Evolutionary conservation across 768 basidiomycete genomes (phyloP).

Genomic region (Lactarius trivialis): DNA sequence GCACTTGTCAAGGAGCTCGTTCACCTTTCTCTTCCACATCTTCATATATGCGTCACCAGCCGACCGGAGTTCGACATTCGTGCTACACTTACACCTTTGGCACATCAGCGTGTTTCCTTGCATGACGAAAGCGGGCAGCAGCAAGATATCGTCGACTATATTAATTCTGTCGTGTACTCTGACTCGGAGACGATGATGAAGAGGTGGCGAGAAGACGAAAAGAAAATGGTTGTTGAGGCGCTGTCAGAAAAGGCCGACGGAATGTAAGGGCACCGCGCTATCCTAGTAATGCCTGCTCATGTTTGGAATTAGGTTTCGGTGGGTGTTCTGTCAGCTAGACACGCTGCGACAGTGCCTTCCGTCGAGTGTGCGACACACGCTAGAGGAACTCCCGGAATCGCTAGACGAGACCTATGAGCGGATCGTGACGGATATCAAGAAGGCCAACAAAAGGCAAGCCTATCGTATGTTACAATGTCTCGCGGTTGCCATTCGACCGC

Average conservation of each 20-base stretch:
- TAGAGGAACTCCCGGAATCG: neutral
- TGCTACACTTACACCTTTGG: neutral
- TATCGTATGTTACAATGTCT: no score
- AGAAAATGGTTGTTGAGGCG: neutral
- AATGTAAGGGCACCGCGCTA: neutral
- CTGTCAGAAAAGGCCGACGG: neutral
- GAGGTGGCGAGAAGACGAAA: neutral
- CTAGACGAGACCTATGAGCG: neutral
- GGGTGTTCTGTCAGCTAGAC: neutral
- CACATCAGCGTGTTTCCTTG: neutral
- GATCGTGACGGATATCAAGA: no score
- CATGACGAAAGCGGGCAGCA: no score
- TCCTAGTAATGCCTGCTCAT: neutral
- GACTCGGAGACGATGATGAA: neutral
- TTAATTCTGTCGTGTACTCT: neutral
- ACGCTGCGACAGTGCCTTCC: neutral
- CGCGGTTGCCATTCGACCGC: no score
- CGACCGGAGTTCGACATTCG: no score
- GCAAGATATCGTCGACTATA: no score
- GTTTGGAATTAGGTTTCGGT: neutral
- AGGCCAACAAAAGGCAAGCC: no score
- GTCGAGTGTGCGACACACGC: neutral
- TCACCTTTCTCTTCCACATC: no score
- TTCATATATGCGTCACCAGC: no score
- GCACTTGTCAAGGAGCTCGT: no score